phyloP scores from a whole-genome alignment of 306 rosid species.

The Canavalia gladiata region DNA sequence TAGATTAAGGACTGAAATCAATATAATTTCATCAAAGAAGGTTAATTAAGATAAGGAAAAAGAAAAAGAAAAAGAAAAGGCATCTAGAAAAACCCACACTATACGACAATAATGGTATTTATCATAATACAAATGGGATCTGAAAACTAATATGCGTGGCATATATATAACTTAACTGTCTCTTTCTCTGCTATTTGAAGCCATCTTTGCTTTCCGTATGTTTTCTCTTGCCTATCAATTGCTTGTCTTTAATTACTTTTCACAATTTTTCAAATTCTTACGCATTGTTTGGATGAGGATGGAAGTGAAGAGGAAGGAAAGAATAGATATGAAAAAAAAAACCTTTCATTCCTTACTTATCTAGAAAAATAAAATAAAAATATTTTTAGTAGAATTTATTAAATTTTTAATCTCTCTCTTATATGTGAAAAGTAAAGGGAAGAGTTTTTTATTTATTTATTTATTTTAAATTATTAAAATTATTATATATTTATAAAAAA shows the following conservation, averaged over 20 bases:
- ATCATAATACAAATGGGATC: neutral
- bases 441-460: too few relatives aligned
- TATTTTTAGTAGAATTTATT: too few relatives aligned
- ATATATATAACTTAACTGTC: conserved; percentile 7
- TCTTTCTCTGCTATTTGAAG: conserved; percentile 17
- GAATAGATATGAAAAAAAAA: too few relatives aligned
- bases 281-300: too few relatives aligned
- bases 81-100: neutral
- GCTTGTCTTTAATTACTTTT: conserved; percentile 1
- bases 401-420: too few relatives aligned
- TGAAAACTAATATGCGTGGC: neutral
- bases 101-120: conserved; percentile 28
- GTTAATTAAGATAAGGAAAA: neutral
- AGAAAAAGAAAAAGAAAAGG: neutral
- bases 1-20: neutral
- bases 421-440: too few relatives aligned
- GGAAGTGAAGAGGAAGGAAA: too few relatives aligned
- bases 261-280: neutral
- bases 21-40: neutral
- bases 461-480: too few relatives aligned
- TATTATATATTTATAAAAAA: too few relatives aligned
- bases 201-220: conserved; percentile 1
- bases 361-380: too few relatives aligned
- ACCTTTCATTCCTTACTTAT: too few relatives aligned
- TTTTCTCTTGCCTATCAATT: conserved; percentile 19